phyloP scores from a whole-genome alignment of 2,329 filamentous ascomycete species.

The Rhynchosporium agropyri region DNA sequence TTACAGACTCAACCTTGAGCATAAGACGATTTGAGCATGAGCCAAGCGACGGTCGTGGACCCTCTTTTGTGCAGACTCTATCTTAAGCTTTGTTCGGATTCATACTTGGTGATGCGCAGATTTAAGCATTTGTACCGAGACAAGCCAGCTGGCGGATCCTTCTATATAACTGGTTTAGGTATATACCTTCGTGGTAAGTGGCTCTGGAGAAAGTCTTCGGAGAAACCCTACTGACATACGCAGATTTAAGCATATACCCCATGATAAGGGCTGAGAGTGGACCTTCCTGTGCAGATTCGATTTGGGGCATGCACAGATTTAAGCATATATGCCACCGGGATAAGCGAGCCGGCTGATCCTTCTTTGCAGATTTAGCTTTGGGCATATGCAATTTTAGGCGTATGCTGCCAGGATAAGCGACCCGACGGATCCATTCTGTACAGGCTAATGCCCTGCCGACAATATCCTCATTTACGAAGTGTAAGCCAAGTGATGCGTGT shows the following conservation, averaged over 20 bases:
- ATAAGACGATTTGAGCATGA: not conserved
- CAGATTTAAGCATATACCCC: conserved; percentile 6
- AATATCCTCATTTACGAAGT: too few species aligned
- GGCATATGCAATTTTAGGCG: conserved; percentile 3
- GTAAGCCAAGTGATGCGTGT: too few species aligned
- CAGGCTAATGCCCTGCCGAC: too few species aligned
- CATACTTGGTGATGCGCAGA: not conserved
- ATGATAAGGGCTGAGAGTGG: not conserved
- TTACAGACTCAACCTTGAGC: not conserved
- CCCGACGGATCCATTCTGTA: too few species aligned
- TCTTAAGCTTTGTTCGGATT: not conserved
- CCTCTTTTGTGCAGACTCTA: not conserved
- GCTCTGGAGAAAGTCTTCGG: not conserved
- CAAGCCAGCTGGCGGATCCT: not conserved
- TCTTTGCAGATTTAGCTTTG: not conserved
- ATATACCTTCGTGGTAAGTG: not conserved
- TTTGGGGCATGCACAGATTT: not conserved
- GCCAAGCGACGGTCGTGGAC: not conserved
- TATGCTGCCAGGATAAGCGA: not conserved
- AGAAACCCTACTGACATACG: not conserved
- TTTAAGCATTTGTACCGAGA: conserved; percentile 3
- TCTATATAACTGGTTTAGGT: not conserved
- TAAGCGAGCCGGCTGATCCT: conserved; percentile 4
- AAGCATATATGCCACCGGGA: not conserved
- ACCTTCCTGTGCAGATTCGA: not conserved